Evolutionary conservation across 805 yeast genomes (phyloP), one percentile per base, ranked within the genome.

Genomic region (Pichia nanzhaoensis): DNA sequence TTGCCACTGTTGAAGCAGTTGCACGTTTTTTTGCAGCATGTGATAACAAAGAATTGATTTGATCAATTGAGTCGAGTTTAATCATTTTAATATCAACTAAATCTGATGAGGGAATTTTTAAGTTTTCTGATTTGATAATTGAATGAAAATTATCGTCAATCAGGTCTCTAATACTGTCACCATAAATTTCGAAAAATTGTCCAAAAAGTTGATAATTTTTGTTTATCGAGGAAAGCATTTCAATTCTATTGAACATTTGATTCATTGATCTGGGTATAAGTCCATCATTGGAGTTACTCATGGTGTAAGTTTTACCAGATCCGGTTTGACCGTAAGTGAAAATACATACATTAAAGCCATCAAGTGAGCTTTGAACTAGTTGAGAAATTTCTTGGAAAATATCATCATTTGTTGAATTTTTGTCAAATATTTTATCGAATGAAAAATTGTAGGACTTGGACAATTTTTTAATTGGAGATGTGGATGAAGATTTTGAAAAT

Each of bases 261-360:
- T 67, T 62, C 13, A 90, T 72, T 0, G 96, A 84, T 16, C 77
- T 69, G 1, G 95, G 88, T 30, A 89, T 87, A 69, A 91, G 77
- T 14, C 99, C 98, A 56, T 82, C 83, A 1, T 63, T 56, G 0
- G 75, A 66, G 21, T 73, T 66, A 2, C 89, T 75, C 98, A 91
- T 93, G 0, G 99, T 93, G 60, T 66, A 82, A 0, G 98, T 91
- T 60, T 91, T 91, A 3, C 99, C 99, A 0, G 97, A 83, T 0
- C 93, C 96, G 0, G 99, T 93, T 63, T 91, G 99, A 1, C 99
- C 99, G 61, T 93, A 91, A 0, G 98, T 95, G 67, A 91, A 88
- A 1, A 93, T 86, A 62, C 97, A 89, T 3, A 89, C 96, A 54
- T 88, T 88, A 57, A 72, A 80, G 0, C 99, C 99, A 63, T 91